Evolutionary conservation across 768 basidiomycete species (phyloP), one percentile per base, ranked within the genome.

Genomic region (Leucosporidium yakuticum): DNA sequence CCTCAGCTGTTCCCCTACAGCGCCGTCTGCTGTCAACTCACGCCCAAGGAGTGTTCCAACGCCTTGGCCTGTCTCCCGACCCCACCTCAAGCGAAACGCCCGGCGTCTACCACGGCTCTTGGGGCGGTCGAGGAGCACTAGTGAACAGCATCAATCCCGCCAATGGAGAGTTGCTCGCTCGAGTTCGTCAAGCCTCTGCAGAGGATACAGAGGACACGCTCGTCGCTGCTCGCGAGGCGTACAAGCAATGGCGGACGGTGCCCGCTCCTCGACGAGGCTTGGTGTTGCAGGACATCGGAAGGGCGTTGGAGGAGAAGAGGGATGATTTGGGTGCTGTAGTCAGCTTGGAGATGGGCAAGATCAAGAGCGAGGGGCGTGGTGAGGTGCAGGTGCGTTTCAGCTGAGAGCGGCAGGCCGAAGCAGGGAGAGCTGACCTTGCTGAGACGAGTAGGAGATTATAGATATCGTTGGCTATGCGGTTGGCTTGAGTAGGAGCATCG

Each of bases 341-440:
- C 14, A 88, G 89, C 51, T 83, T 93, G 31, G 81, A 81, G 69
- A 81, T 81, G 80, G 81, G 95, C 23, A 86, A 98, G 81, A 93
- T 96, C 73, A 84, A 82, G 74, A 87, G 88, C 21, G 94, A 96
- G 78, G 94, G 94, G 31, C 81, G 87, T 25, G 94, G 94, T 21
- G 92, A 96, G 80, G 91, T 97, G 19, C 91, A 21, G 23, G 50
- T 60, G 62, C 48, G 54, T 62, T 36, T 58, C 65, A 61, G 25
- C 74, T 39, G 5, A 32, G 21, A 25, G 44, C 32, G 39, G 39
- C 39, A 44, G 39, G 39, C 39, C 39, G 39, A 44, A 44, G 8
- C 14, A 44, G 39, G 39, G 14, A 27, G 19, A 62, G 39, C 71
- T 51, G 36, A 60, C 39, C 20, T 54, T 17, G n/a, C 11, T 31